Evolutionary conservation across 371 early-diverging fungal species (phyloP), one percentile per base, ranked within the genome.

Genomic region (Apophysomyces trapeziformis): DNA sequence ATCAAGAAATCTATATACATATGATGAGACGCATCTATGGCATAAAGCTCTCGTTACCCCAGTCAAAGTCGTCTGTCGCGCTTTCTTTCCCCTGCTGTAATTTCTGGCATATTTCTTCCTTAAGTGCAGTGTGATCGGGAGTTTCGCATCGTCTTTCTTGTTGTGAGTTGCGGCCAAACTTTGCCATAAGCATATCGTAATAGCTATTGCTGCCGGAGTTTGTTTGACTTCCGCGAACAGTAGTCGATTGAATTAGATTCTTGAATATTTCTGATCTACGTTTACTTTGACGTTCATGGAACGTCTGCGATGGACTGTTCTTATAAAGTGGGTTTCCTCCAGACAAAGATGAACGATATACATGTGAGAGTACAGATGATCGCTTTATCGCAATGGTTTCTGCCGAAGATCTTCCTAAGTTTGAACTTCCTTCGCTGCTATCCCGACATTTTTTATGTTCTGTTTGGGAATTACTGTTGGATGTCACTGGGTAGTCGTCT

Each of bases 41-140:
- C 0, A 21, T n/a, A 21, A 9, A 50, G 21, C 41, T 18, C 9
- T n/a, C 8, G 21, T 21, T 76, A 81, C 82, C 79, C 77, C 79
- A 81, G 18, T 81, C 79, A 38, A 60, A 69, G 12, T 80, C 76
- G 14, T 65, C 56, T n/a, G 69, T 61, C 2, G 35, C 5, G 0
- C 38, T 63, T 38, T 66, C 69, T 57, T 71, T 69, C 11, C 69
- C 43, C 18, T 57, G 41, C 32, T 71, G 67, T 9, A 76, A 58
- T 11, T 61, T 68, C 16, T 71, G 61, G 0, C 56, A 65, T 4
- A 69, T 67, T 60, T 78, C 73, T 64, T 80, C 70, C n/a, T 73
- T 69, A 18, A 79, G 58, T 32, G 69, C 69, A 1, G 57, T 50
- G 50, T 79, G 79, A 56, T 74, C 74, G 12, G 73, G 63, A 8